phyloP scores from a whole-genome alignment of 768 basidiomycete species.

The Lyophyllum atratum region DNA sequence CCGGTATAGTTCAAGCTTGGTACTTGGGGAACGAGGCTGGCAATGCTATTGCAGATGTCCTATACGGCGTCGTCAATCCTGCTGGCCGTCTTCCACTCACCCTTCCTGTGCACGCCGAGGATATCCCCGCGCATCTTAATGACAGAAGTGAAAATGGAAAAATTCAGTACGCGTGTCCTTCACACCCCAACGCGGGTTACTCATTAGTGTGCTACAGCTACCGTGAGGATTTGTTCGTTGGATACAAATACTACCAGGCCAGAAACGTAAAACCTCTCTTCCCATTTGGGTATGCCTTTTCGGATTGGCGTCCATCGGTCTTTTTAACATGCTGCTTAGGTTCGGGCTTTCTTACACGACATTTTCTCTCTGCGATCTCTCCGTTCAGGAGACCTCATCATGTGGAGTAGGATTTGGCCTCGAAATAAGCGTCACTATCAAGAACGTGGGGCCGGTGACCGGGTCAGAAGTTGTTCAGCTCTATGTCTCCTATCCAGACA shows the following conservation, averaged over 20 bases:
- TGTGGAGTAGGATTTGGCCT: constrained; percentile 32
- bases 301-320: background rate
- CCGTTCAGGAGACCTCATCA: constrained; percentile 30
- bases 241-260: constrained; percentile 70
- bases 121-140: constrained; percentile 63
- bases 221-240: constrained; percentile 65
- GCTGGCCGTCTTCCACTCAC: constrained; percentile 60
- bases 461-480: constrained; percentile 72
- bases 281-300: constrained; percentile 56
- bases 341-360: constrained; percentile 77
- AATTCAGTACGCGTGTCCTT: constrained; percentile 34
- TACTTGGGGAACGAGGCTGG: constrained; percentile 68
- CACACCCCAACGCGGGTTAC: background rate
- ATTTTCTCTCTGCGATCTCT: constrained; percentile 55
- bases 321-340: constrained; percentile 32
- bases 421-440: constrained; percentile 48
- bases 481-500: constrained; percentile 56
- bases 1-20: constrained; percentile 62
- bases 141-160: constrained; percentile 59
- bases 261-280: constrained; percentile 57
- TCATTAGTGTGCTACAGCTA: constrained; percentile 33
- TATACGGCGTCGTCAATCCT: constrained; percentile 65
- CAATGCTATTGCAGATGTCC: constrained; percentile 65
- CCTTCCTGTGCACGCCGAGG: constrained; percentile 59
- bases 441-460: constrained; percentile 51